These are phyloP conservation scores for Globisporangium cederbergense DNA, from an alignment of 352 stramenopile genomes.

Conservation along the genomic window DNA sequence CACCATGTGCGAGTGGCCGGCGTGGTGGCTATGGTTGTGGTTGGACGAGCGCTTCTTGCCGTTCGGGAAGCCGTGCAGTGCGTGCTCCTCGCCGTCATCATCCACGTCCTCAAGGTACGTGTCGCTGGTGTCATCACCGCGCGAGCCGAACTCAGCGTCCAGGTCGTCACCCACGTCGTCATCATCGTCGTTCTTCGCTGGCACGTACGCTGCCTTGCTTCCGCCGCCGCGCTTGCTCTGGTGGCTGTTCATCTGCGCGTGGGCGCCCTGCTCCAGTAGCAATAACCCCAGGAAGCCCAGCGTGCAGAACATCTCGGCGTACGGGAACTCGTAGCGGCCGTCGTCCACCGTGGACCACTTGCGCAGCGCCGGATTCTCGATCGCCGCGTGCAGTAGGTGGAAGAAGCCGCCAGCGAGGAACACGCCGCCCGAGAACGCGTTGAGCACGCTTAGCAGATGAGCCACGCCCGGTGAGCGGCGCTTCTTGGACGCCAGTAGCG, in stretches of 20 bases:
- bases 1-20: conserved; percentile 33
- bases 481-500: conserved; percentile 35
- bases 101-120: conserved; percentile 46
- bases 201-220: conserved; percentile 14
- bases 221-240: background rate
- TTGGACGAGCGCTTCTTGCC: conserved; percentile 10
- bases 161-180: conserved; percentile 20
- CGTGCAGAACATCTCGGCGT: conserved; percentile 78
- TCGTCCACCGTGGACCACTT: conserved; percentile 66
- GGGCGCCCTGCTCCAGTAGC: conserved; percentile 63
- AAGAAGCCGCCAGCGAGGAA: conserved; percentile 80
- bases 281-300: conserved; percentile 65
- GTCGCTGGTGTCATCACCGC: conserved; percentile 33
- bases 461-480: conserved; percentile 30
- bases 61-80: conserved; percentile 12
- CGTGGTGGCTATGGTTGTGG: conserved; percentile 17
- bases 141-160: conserved; percentile 33
- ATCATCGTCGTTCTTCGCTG: conserved; percentile 27
- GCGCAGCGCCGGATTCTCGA: conserved; percentile 64
- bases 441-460: conserved; percentile 45
- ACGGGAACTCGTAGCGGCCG: conserved; percentile 64
- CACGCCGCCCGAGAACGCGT: conserved; percentile 69
- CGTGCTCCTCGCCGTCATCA: conserved; percentile 30
- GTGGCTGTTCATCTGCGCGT: conserved; percentile 31
- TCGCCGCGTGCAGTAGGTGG: conserved; percentile 64